Evolutionary conservation across 306 rosid species (phyloP).

Genomic region (Rosa lucieae): DNA sequence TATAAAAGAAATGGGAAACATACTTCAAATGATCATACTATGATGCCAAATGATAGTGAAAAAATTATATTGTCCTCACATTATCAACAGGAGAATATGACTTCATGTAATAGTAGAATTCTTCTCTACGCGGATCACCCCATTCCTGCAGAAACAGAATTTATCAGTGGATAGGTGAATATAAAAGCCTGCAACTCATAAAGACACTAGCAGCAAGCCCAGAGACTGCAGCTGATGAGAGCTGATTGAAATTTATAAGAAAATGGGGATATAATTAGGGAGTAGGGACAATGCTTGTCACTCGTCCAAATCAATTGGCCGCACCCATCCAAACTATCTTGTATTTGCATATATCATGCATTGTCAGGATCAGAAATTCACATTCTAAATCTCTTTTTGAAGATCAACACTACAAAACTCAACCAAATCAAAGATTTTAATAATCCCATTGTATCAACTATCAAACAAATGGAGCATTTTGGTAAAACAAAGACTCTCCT

Average conservation of each 20-base stretch:
- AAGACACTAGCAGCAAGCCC: not conserved
- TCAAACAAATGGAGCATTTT: not conserved
- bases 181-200: not conserved
- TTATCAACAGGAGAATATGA: conserved; percentile 96
- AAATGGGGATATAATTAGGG: not conserved
- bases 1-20: not conserved
- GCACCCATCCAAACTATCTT: not conserved
- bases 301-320: not conserved
- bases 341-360: not conserved
- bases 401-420: not conserved
- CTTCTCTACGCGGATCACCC: conserved; percentile 96
- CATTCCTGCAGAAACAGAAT: conserved; percentile 72
- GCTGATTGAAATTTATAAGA: not conserved
- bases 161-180: not conserved
- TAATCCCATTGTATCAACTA: not conserved
- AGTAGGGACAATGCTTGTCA: not conserved
- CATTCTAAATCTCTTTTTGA: not conserved
- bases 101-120: conserved; percentile 91
- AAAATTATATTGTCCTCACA: conserved; percentile 49
- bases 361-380: not conserved
- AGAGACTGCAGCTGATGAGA: not conserved
- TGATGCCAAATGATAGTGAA: conserved; percentile 9
- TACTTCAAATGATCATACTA: not conserved
- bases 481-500: too few relatives aligned
- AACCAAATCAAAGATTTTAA: too few relatives aligned